Conservation (phyloP, 345 rosid genomes). For the Populus euphratica region DNA sequence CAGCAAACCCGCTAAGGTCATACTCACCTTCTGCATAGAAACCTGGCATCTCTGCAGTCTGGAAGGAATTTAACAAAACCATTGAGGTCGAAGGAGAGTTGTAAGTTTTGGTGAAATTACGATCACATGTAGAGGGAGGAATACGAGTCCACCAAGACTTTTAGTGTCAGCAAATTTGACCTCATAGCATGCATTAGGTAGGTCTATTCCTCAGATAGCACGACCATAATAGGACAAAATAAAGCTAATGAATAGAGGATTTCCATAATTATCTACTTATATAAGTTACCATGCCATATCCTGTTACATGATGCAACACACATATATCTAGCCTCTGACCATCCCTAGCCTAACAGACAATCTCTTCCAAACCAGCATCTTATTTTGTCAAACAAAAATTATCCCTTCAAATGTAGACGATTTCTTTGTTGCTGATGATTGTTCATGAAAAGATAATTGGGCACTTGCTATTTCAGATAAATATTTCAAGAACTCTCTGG, state of each 20-base stretch:
- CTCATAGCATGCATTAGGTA: background rate
- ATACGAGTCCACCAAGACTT: background rate
- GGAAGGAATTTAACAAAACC: conserved; percentile 10
- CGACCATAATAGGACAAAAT: background rate
- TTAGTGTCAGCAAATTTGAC: background rate
- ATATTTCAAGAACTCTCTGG: background rate
- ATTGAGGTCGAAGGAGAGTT: background rate
- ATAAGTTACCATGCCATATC: background rate
- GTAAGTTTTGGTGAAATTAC: background rate
- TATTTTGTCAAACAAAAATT: background rate
- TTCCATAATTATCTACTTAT: background rate
- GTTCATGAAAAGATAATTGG: too few relatives aligned
- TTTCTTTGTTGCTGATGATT: too few relatives aligned
- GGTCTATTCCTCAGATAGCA: background rate
- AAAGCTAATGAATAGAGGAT: background rate
- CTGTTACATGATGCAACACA: background rate
- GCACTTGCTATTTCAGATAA: too few relatives aligned
- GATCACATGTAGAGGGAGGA: background rate
- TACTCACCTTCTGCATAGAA: conserved; percentile 83
- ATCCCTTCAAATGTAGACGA: background rate
- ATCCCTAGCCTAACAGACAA: background rate
- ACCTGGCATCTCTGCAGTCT: conserved; percentile 98
- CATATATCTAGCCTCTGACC: background rate
- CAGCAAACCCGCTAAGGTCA: conserved; percentile 92
- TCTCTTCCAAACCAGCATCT: background rate